phyloP scores from a whole-genome alignment of 2,329 filamentous ascomycete genomes.

The Ramularia collo-cygni region DNA sequence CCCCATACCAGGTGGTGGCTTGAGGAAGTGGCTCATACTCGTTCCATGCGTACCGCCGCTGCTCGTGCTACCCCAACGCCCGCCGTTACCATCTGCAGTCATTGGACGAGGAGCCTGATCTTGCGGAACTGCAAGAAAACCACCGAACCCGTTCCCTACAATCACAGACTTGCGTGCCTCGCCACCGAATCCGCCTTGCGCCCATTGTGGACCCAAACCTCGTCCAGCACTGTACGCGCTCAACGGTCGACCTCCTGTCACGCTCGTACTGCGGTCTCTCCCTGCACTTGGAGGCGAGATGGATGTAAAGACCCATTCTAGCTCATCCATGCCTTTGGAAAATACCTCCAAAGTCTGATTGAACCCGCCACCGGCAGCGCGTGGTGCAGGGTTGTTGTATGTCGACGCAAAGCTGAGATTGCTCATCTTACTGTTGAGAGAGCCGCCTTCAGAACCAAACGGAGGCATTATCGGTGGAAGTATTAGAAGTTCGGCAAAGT shows the following conservation, averaged over 20 bases:
- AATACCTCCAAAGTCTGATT: slow-evolving; percentile 56
- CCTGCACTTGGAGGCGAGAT: slow-evolving; percentile 44
- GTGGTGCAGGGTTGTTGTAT: slow-evolving; percentile 3
- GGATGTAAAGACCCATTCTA: slow-evolving; percentile 61
- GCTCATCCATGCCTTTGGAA: slow-evolving; percentile 59
- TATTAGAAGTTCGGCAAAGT: slow-evolving; percentile 73
- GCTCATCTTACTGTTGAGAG: slow-evolving; percentile 26
- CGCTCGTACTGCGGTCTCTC: slow-evolving; percentile 30
- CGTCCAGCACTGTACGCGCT: slow-evolving; percentile 40
- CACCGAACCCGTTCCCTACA: slow-evolving; percentile 62
- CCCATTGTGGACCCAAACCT: slow-evolving; percentile 49
- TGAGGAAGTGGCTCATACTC: slow-evolving; percentile 19
- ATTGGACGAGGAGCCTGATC: slow-evolving; percentile 37
- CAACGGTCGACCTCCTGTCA: slow-evolving; percentile 36
- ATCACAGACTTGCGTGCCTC: slow-evolving; percentile 55
- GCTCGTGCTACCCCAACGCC: slow-evolving; percentile 13
- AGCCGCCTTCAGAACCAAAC: slow-evolving; percentile 35
- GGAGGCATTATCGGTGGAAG: slow-evolving; percentile 58
- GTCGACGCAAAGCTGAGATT: slow-evolving; percentile 22
- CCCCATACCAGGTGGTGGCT: slow-evolving; percentile 25
- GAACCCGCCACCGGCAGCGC: slow-evolving; percentile 29
- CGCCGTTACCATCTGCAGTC: slow-evolving; percentile 20
- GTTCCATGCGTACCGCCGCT: not conserved
- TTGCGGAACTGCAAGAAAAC: slow-evolving; percentile 57
- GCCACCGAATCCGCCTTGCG: slow-evolving; percentile 40